Percentiles rank a stretch among this genome's conserved stretches.
These are phyloP conservation scores for Schizochytrium sp. DNA, from an alignment of 108 stramenopile genomes.

Conservation along the genomic window DNA sequence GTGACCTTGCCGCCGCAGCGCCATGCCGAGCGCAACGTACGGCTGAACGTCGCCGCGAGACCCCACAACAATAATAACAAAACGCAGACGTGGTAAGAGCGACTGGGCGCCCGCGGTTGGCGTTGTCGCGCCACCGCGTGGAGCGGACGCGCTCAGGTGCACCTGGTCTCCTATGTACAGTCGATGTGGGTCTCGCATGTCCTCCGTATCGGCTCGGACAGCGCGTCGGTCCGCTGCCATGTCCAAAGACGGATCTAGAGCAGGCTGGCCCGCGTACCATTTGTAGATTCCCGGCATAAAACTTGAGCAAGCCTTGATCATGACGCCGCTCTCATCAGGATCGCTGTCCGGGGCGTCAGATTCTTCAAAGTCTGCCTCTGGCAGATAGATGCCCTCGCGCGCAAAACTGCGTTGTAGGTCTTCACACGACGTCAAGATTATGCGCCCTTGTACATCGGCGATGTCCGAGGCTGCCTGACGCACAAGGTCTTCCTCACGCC, in stretches of 20 bases:
- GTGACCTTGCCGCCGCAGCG: slow-evolving; percentile 10
- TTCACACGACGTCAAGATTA: not conserved
- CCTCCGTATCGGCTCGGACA: too few relatives aligned
- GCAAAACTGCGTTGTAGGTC: slow-evolving; percentile 2
- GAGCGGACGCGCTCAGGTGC: too few relatives aligned
- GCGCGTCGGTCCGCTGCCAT: too few relatives aligned
- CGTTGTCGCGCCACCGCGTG: too few relatives aligned
- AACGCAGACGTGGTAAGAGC: not conserved
- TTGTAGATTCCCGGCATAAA: slow-evolving; percentile 10
- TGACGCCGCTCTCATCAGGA: not conserved
- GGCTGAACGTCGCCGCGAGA: slow-evolving; percentile 26
- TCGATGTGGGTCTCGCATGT: too few relatives aligned
- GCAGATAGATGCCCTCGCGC: not conserved
- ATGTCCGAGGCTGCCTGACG: not conserved
- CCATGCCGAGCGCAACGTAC: not conserved
- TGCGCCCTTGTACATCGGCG: slow-evolving; percentile 1
- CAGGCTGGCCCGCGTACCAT: not conserved
- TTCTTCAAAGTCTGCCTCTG: not conserved
- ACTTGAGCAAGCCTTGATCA: not conserved
- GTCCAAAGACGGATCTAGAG: not conserved
- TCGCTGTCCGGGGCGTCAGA: not conserved
- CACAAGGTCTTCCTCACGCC: not conserved
- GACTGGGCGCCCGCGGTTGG: too few relatives aligned
- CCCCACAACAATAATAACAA: slow-evolving; percentile 8
- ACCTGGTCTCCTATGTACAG: too few relatives aligned